phyloP scores from a whole-genome alignment of 441 rosid species.

The Rhodomyrtus psidioides region DNA sequence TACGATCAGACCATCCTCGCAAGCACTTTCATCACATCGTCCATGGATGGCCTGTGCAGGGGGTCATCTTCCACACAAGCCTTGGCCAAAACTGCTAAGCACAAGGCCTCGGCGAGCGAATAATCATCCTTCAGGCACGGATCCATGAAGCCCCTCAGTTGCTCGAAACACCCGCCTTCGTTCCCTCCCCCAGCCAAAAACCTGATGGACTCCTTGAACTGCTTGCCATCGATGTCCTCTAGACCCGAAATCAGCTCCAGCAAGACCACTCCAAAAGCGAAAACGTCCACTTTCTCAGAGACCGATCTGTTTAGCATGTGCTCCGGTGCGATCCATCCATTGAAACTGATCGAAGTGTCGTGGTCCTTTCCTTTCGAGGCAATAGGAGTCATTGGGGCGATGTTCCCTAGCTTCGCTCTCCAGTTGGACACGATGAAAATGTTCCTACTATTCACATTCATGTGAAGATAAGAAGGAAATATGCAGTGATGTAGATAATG shows the following conservation, averaged over 20 bases:
- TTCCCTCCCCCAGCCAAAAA: conserved; percentile 29
- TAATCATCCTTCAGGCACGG: conserved; percentile 38
- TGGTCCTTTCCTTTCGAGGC: conserved; percentile 6
- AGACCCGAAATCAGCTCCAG: conserved; percentile 45
- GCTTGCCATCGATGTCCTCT: conserved; percentile 22
- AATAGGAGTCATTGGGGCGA: conserved; percentile 7
- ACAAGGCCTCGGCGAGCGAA: conserved; percentile 46
- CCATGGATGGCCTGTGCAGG: conserved; percentile 41
- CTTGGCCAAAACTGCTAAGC: conserved; percentile 50
- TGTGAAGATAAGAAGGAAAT: conserved; percentile 38
- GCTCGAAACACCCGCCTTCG: conserved; percentile 50
- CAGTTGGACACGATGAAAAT: conserved; percentile 29
- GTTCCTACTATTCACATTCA: conserved; percentile 28
- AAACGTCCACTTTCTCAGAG: conserved; percentile 35
- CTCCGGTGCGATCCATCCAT: conserved; percentile 24
- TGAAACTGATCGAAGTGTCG: background rate
- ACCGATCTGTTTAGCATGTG: conserved; percentile 1
- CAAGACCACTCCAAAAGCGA: conserved; percentile 41
- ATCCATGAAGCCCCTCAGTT: conserved; percentile 45
- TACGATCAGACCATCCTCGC: conserved; percentile 27
- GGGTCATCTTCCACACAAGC: conserved; percentile 60
- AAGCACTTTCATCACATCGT: conserved; percentile 49
- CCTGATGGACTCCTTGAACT: conserved; percentile 27
- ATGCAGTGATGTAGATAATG: conserved; percentile 46
- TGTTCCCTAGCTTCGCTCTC: conserved; percentile 47